phyloP scores from a whole-genome alignment of 73 alveolate species.

The Symbiodinium pilosum region DNA sequence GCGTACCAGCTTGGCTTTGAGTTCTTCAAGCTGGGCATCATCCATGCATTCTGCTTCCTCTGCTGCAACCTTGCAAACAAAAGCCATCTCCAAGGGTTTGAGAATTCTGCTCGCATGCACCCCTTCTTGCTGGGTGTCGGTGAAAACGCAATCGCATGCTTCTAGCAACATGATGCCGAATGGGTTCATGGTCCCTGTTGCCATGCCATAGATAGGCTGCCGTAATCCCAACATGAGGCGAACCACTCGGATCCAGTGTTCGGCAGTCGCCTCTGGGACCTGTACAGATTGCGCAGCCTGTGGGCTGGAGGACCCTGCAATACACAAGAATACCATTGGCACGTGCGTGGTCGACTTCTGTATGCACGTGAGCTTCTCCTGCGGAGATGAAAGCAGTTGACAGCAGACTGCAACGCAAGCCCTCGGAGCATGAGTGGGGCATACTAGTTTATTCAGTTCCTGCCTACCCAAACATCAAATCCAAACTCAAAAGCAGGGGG shows the following conservation, averaged over 20 bases:
- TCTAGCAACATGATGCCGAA: constrained; percentile 21
- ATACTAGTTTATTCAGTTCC: no score
- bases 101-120: constrained; percentile 1
- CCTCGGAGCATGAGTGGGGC: no score
- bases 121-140: background rate
- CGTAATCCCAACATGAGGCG: constrained; percentile 4
- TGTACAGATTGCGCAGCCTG: background rate
- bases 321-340: background rate
- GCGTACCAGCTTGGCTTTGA: background rate
- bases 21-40: background rate
- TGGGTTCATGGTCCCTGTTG: constrained; percentile 6
- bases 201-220: constrained; percentile 22
- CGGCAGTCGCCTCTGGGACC: background rate
- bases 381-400: no score
- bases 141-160: background rate
- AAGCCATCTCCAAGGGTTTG: background rate
- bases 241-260: constrained; percentile 31
- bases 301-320: constrained; percentile 9
- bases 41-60: constrained; percentile 1
- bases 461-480: no score
- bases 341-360: background rate
- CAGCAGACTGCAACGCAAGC: no score
- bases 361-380: background rate
- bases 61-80: constrained; percentile 27
- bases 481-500: no score